Evolutionary conservation across 495 filamentous ascomycete species (phyloP).

Genomic region (Chaetomium tenue): DNA sequence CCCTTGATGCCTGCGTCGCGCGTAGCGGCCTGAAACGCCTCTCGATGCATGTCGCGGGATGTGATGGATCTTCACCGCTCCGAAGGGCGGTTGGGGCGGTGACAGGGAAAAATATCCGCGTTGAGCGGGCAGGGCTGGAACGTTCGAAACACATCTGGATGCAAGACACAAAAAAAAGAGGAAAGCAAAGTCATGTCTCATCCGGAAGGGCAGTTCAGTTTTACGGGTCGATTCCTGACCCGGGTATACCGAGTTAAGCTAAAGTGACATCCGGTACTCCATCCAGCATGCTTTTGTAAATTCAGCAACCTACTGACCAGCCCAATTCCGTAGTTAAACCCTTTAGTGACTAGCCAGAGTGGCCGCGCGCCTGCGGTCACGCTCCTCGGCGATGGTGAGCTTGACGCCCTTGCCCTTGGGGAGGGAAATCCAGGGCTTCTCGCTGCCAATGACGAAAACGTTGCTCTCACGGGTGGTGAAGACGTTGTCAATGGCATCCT

Average conservation of each 20-base stretch:
- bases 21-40: background rate
- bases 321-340: constrained; percentile 19
- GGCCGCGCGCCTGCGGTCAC: constrained; percentile 86
- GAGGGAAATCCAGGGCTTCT: constrained; percentile 98
- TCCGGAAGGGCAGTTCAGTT: constrained; percentile 31
- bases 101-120: background rate
- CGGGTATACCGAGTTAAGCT: constrained; percentile 31
- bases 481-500: constrained; percentile 98
- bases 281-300: constrained; percentile 34
- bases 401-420: constrained; percentile 99
- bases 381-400: constrained; percentile 96
- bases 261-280: constrained; percentile 38
- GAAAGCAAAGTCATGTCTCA: constrained; percentile 18
- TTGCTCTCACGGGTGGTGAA: constrained; percentile 98
- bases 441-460: constrained; percentile 95
- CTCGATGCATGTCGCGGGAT: background rate
- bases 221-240: constrained; percentile 28
- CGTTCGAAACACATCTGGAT: background rate
- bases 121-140: background rate
- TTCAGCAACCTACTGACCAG: constrained; percentile 33
- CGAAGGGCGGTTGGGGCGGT: background rate
- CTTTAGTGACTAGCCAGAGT: constrained; percentile 62
- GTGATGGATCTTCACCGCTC: constrained; percentile 3
- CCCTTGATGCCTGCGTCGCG: background rate
- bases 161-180: background rate